Evolutionary conservation across 495 filamentous ascomycete genomes (phyloP), one percentile per base, ranked within the genome.

Genomic region (Chaetomium tenue): DNA sequence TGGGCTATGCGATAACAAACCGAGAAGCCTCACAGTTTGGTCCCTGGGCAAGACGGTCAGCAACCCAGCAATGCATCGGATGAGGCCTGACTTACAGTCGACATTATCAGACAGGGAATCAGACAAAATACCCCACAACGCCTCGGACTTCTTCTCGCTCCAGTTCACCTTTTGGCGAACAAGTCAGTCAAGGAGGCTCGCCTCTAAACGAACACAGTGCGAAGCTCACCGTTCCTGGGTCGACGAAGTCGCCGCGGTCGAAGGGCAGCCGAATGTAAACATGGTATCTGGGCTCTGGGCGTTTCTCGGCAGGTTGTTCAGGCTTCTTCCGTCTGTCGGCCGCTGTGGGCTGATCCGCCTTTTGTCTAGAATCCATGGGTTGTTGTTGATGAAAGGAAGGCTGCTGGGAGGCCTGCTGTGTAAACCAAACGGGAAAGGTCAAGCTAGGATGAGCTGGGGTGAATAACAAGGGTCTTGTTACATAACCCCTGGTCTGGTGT

Each of bases 261-360:
- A 97, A 96, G 12, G 94, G 94, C 16, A 97, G 82, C 13, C 93
- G 86, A 57, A 98, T 84, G 68, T 96, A 90, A 63, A 93, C 88
- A 28, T 91, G 93, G 64, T 87, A 88, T 65, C 75, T 76, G 30
- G 80, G 78, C 51, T 84, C 79, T 39, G 33, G 56, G 9, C 58
- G 48, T 25, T 71, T 68, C 48, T 66, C 66, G 51, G 46, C 20
- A 18, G 65, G 15, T 30, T 51, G 56, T 13, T 72, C 66, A 23
- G 61, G 60, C 28, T 42, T 68, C 37, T 68, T 55, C 2, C 37
- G 48, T 11, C 44, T 44, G 5, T 63, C 60, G 20, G 39, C 53
- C 16, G 37, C 9, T 37, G 33, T 26, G 22, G 53, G 16, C 13
- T 50, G 5, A 2, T 61, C 64, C 18, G 42, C 22, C 33, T 44